Base-by-base conservation (phyloP, 1,139 yeast genomes). In the Pneumocystis oryctolagi region DNA sequence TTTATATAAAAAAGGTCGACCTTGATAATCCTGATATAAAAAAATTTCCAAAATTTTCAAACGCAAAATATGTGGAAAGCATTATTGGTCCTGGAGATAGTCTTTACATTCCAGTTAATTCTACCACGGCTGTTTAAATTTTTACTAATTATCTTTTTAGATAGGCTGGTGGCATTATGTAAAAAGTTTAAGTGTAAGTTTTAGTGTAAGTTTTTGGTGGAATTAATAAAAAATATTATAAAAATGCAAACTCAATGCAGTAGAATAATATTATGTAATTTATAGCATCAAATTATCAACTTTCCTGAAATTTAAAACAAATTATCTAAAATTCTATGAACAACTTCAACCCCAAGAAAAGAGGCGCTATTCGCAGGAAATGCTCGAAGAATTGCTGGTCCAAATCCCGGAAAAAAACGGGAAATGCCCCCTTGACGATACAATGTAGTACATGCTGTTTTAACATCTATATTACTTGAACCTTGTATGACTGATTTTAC, bases 281-380 rank as follows among this genome's bases (percentile, higher is more conserved):
- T n/a, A n/a, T n/a, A n/a, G n/a, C n/a, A n/a, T n/a, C n/a, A n/a
- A n/a, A n/a, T n/a, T n/a, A n/a, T n/a, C n/a, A n/a, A n/a, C n/a
- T n/a, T n/a, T n/a, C 39, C n/a, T 25, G 14, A 42, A 9, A 25
- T 8, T 35, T 57, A 39, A 57, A 57, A 39, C 12, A 39, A 57
- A 25, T 18, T 57, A 30, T 65, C 63, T 88, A 82, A 69, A 84
- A 79, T 66, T 82, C 80, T 75, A 85, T 87, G 16, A 96, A 89
- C 65, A 90, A 72, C 73, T 92, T 47, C 98, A 59, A 92, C 97
- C 63, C 97, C 98, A 60, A 89, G 81, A 77, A 92, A 92, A 2
- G 97, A 90, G 28, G 97, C 97, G 25, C 97, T 97, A 73, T 92
- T 92, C 31, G 97, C 97, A 2, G 97, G 97, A 87, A 92, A 90